Evolutionary conservation across 2,329 filamentous ascomycete genomes (phyloP), one percentile per base, ranked within the genome.

Genomic region (Diaporthe longicolla): DNA sequence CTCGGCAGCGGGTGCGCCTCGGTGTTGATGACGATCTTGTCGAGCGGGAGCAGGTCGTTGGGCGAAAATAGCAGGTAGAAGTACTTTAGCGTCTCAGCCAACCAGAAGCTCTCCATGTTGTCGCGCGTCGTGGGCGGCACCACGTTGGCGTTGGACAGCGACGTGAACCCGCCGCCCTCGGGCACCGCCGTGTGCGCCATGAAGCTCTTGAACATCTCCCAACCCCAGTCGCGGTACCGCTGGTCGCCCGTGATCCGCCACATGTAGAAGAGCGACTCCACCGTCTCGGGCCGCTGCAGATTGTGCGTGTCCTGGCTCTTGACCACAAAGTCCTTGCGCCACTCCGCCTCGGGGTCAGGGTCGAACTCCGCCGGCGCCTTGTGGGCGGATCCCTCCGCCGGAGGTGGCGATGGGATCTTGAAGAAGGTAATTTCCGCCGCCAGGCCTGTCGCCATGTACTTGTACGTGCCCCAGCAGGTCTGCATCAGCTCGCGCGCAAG

Each of bases 61-160:
- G 94, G 92, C 3, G 94, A 95, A 85, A 99, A 99, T 45, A 99
- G 88, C 54, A 99, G 90, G 83, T 98, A 99, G 82, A 99, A 93
- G 82, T 99, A 99, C 85, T 99, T 99, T 58, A 99, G 87, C 29
- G 97, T 99, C 85, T 99, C 97, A 61, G 97, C 95, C 87, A 99
- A 90, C 97, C 97, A 99, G 85, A 98, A 98, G 81, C 95, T 97
- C 85, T 99, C 97, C 96, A 99, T 98, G 79, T 98, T 98, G 83
- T 99, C 96, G 75, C 91, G 88, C 59, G 87, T 85, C 19, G 86
- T 82, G 0, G 95, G 91, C 26, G 95, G 95, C 13, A 97, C 84
- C 7, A 84, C 83, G 77, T 93, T 92, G 35, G 95, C 95, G 80
- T 97, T 91, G 24, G 88, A 88, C 75, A 98, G 87, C 77, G 93